phyloP scores from a whole-genome alignment of 345 rosid genomes.

The Cardiospermum halicacabum region DNA sequence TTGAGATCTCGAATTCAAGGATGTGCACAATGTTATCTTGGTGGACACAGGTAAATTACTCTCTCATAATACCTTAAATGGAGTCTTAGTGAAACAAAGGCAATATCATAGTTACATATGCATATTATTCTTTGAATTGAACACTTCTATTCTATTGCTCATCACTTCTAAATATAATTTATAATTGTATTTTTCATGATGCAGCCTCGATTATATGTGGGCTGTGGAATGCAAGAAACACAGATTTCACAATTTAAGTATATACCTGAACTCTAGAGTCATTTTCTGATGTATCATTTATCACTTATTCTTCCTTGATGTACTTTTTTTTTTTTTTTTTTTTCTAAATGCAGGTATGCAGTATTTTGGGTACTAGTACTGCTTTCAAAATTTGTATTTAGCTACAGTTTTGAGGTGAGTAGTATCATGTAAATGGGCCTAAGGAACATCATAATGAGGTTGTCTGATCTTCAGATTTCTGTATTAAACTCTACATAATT shows the following conservation, averaged over 20 bases:
- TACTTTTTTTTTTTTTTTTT: constrained; percentile 12
- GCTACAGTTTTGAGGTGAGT: constrained; percentile 87
- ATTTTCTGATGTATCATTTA: constrained; percentile 11
- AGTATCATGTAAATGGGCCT: background rate
- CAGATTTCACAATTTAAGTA: constrained; percentile 90
- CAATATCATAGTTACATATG: background rate
- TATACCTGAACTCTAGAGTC: constrained; percentile 28
- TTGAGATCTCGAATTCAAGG: constrained; percentile 69
- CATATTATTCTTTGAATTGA: background rate
- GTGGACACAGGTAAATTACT: constrained; percentile 70
- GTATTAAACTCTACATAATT: background rate
- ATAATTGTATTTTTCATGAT: constrained; percentile 15
- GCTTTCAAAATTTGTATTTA: constrained; percentile 63
- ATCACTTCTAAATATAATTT: background rate
- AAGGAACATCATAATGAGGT: background rate
- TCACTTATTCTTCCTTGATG: background rate
- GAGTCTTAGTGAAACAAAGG: no score
- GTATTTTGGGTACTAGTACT: constrained; percentile 84
- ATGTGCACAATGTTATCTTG: constrained; percentile 54
- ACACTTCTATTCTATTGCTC: background rate
- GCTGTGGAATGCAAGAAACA: constrained; percentile 96
- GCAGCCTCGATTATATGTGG: constrained; percentile 83
- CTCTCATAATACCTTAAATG: background rate
- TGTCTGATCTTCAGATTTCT: background rate
- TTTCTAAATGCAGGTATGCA: constrained; percentile 51